Conservation (phyloP, 2,329 filamentous ascomycete species). For the Pseudocercospora fijiensis region DNA sequence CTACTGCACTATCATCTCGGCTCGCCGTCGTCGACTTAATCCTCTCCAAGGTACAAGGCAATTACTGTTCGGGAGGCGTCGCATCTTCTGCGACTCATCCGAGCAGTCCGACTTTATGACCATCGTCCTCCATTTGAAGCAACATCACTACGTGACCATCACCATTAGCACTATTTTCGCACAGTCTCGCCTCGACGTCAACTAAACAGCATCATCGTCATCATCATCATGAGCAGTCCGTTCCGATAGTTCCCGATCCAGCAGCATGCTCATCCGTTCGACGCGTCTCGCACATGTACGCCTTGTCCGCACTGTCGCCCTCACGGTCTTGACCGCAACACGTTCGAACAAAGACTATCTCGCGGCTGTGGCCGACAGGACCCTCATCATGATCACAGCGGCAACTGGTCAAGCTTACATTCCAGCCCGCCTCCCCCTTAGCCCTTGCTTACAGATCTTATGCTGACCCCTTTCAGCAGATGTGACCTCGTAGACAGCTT, state of each 20-base stretch:
- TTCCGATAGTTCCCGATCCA: constrained; percentile 9
- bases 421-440: constrained; percentile 1
- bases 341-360: background rate
- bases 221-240: constrained; percentile 3
- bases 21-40: constrained; percentile 25
- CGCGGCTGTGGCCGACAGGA: constrained; percentile 3
- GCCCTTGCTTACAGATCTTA: background rate
- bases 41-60: constrained; percentile 10
- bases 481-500: background rate
- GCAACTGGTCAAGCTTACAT: constrained; percentile 16
- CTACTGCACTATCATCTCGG: constrained; percentile 24
- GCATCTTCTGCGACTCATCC: constrained; percentile 10
- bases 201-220: background rate
- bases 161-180: constrained; percentile 6
- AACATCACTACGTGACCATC: constrained; percentile 15
- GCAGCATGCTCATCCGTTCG: background rate
- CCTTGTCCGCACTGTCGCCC: background rate
- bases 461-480: background rate
- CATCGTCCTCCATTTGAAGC: constrained; percentile 11
- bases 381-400: constrained; percentile 1
- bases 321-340: background rate
- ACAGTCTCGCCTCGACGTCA: constrained; percentile 7
- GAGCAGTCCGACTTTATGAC: constrained; percentile 11
- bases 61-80: constrained; percentile 9
- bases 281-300: constrained; percentile 1